Base-by-base conservation (phyloP, 106 monocot species). In the Gastrodia elata region DNA sequence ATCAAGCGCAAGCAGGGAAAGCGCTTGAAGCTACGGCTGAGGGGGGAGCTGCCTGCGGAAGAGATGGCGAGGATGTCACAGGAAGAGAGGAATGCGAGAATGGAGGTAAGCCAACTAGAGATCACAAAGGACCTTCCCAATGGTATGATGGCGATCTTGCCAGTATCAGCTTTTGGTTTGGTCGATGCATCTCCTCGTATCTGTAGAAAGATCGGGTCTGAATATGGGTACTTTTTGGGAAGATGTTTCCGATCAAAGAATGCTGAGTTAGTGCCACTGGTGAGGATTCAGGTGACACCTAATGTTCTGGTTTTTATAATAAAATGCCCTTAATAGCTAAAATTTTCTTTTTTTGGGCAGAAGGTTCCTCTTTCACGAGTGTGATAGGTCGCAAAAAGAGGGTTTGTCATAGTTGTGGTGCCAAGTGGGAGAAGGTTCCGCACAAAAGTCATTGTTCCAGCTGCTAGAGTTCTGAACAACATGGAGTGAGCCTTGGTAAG, bases 241-340 rank as follows among this genome's bases (percentile, higher is more conserved):
- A 74, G 96, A 82, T 70, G 81, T 42, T 83, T 92, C 43, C 77
- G 96, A 25, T 97, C 96, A 24, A 97, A 97, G 86, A 97, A 97
- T 55, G 81, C 78, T 13, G 90, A 84, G 82, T 81, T 72, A 8
- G 56, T 80, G 8, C 87, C 84, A 9, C 55, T 92, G 70, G 84
- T 43, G n/a, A 39, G 78, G 9, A 41, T 82, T 34, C 79, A 81
- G 81, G 92, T 92, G 36, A 32, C 8, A n/a, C 25, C 4, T 39
- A 37, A n/a, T 72, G 14, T 10, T 2, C 15, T 64, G 16, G 27
- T 8, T 49, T 71, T 76, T 8, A 24, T 61, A 15, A 27, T 32
- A 61, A 61, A 61, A 71, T 42, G 33, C 68, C 14, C 15, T 25
- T 25, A 1, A 28, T 73, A 67, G 27, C 65, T 3, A 74, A 37